Evolutionary conservation across 2,329 filamentous ascomycete genomes (phyloP).

Genomic region (Diplodia sapinea): DNA sequence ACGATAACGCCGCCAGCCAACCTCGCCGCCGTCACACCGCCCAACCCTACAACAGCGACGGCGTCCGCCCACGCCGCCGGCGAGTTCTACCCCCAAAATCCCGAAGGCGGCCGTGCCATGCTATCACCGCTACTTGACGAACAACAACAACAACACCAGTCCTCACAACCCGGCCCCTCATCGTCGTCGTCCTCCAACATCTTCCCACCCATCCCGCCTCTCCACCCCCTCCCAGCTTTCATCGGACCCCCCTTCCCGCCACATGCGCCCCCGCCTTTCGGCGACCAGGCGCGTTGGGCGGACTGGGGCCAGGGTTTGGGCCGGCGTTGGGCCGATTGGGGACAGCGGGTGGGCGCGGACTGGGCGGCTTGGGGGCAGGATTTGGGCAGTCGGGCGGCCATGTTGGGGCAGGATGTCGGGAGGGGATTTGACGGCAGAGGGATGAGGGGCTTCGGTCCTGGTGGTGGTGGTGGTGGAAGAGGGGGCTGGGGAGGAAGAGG

Average conservation of each 20-base stretch:
- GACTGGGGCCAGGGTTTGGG: constrained; percentile 31
- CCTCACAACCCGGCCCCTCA: background rate
- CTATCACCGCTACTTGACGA: constrained; percentile 11
- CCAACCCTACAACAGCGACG: background rate
- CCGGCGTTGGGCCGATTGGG: constrained; percentile 36
- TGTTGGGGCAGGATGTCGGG: constrained; percentile 43
- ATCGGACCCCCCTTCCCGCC: constrained; percentile 22
- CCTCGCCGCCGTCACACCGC: background rate
- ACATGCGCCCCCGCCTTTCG: background rate
- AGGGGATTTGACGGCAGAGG: constrained; percentile 35
- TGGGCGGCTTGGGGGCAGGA: constrained; percentile 41
- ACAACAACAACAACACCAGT: too few species aligned
- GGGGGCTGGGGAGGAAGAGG: background rate
- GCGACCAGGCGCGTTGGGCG: constrained; percentile 16
- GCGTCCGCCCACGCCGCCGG: constrained; percentile 9
- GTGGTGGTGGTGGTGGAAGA: constrained; percentile 23
- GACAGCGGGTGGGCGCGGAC: constrained; percentile 27
- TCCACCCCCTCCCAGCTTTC: constrained; percentile 16
- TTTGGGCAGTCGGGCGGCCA: constrained; percentile 41
- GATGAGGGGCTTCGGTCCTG: constrained; percentile 20
- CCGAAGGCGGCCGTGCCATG: background rate
- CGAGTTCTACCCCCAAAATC: constrained; percentile 8
- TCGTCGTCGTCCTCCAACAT: background rate
- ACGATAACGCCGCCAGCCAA: background rate
- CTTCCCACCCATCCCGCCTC: background rate